Conservation (phyloP, 2,329 filamentous ascomycete species). For the Didymella glomerata region DNA sequence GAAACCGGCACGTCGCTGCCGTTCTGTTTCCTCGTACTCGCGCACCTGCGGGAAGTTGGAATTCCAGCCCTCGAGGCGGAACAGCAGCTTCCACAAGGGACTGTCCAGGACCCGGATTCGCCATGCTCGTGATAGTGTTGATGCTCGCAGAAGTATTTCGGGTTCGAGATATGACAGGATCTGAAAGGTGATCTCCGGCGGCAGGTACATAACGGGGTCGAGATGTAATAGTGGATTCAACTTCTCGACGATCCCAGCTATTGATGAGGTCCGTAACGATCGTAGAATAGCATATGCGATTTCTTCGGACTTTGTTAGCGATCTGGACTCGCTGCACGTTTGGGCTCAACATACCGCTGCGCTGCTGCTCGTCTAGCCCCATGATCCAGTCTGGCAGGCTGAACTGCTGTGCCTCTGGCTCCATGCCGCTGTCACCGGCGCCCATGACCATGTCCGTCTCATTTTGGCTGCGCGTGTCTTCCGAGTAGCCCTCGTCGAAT, state of each 20-base stretch:
- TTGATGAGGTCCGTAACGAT: slow-evolving; percentile 79
- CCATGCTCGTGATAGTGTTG: slow-evolving; percentile 82
- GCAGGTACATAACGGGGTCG: slow-evolving; percentile 86
- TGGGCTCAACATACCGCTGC: slow-evolving; percentile 58
- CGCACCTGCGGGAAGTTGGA: slow-evolving; percentile 70
- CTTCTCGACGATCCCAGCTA: slow-evolving; percentile 81
- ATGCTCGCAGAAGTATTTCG: slow-evolving; percentile 78
- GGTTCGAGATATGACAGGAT: slow-evolving; percentile 88
- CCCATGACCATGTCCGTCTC: slow-evolving; percentile 54
- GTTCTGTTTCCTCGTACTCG: slow-evolving; percentile 68
- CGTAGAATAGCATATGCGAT: slow-evolving; percentile 81
- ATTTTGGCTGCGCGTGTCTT: slow-evolving; percentile 67
- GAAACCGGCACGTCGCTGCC: slow-evolving; percentile 49
- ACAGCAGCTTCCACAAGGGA: slow-evolving; percentile 85
- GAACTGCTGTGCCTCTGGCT: slow-evolving; percentile 38
- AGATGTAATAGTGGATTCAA: slow-evolving; percentile 87
- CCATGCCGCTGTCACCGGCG: slow-evolving; percentile 47
- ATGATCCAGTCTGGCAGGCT: slow-evolving; percentile 64
- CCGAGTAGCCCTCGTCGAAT: slow-evolving; percentile 87
- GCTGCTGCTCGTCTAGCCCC: slow-evolving; percentile 61
- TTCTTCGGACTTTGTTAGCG: slow-evolving; percentile 61
- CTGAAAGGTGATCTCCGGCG: slow-evolving; percentile 88
- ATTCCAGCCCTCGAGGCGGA: slow-evolving; percentile 86
- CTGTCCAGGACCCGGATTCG: slow-evolving; percentile 81
- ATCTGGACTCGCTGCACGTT: not conserved